These are phyloP conservation scores for Clitopilus hobsonii DNA, from an alignment of 768 basidiomycete genomes.

Conservation along the genomic window DNA sequence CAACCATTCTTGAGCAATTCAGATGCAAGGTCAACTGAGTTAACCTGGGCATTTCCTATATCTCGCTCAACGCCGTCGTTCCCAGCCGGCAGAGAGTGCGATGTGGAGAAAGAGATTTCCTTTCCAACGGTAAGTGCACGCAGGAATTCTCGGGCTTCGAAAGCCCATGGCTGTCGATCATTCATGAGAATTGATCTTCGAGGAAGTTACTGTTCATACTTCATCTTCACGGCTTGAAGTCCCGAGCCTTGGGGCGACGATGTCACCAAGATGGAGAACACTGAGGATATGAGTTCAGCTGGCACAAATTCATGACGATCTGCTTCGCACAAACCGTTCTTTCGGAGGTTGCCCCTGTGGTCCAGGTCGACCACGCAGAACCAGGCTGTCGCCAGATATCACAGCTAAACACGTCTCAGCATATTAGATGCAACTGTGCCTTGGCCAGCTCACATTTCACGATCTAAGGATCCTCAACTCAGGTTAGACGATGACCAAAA, in stretches of 20 bases:
- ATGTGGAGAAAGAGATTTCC: constrained; percentile 78
- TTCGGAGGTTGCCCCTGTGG: constrained; percentile 86
- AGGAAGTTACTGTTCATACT: constrained; percentile 33
- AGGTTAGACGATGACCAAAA: neutral
- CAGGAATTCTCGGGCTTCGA: constrained; percentile 89
- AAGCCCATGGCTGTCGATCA: constrained; percentile 71
- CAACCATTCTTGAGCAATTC: constrained; percentile 89
- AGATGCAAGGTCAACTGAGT: constrained; percentile 63
- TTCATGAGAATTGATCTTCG: constrained; percentile 4
- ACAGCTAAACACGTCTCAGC: constrained; percentile 51
- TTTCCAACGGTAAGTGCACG: constrained; percentile 86
- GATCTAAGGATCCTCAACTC: constrained; percentile 28
- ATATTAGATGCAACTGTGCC: constrained; percentile 17
- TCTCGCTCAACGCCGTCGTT: constrained; percentile 78
- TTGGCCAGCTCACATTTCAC: constrained; percentile 49
- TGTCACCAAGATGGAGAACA: constrained; percentile 84
- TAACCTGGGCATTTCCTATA: constrained; percentile 71
- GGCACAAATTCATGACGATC: neutral
- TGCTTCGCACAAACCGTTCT: constrained; percentile 57
- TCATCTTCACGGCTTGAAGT: constrained; percentile 85
- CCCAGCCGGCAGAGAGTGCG: constrained; percentile 65
- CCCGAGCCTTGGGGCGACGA: constrained; percentile 81
- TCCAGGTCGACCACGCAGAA: constrained; percentile 72
- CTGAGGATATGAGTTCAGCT: constrained; percentile 35
- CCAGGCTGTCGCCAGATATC: constrained; percentile 85